phyloP scores from a whole-genome alignment of 2,329 filamentous ascomycete genomes.

The Exophiala oligosperma region DNA sequence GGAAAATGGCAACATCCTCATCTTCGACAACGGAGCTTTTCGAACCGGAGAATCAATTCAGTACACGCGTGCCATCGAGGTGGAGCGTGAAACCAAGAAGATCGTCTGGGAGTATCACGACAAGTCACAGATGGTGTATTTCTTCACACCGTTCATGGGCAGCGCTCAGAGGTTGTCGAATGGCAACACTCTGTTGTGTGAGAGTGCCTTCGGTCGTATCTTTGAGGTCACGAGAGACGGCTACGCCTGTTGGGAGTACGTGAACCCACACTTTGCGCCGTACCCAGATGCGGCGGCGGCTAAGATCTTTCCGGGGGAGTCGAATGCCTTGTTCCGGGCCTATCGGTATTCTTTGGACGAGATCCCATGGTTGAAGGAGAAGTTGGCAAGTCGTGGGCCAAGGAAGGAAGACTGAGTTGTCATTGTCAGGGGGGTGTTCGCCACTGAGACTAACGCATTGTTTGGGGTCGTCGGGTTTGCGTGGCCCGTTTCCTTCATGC shows the following conservation, averaged over 20 bases:
- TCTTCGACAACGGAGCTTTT: constrained; percentile 51
- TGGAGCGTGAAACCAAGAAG: constrained; percentile 40
- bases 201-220: constrained; percentile 46
- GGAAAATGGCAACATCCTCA: constrained; percentile 43
- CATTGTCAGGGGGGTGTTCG: no score
- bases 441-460: no score
- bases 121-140: constrained; percentile 37
- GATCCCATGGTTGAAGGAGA: constrained; percentile 39
- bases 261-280: constrained; percentile 43
- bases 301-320: constrained; percentile 40
- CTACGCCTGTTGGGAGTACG: constrained; percentile 46
- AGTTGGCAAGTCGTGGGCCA: background rate
- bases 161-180: constrained; percentile 43
- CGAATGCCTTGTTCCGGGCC: constrained; percentile 47
- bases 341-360: constrained; percentile 46
- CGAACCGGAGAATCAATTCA: constrained; percentile 41
- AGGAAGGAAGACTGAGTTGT: background rate
- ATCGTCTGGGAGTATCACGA: constrained; percentile 49
- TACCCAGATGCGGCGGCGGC: constrained; percentile 35
- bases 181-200: constrained; percentile 46
- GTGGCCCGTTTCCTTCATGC: no score
- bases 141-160: constrained; percentile 52
- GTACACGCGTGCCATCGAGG: constrained; percentile 45
- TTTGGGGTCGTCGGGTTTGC: no score
- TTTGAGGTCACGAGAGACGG: constrained; percentile 47